Base-by-base conservation (phyloP, 116 monocot genomes). In the Posidonia oceanica region DNA sequence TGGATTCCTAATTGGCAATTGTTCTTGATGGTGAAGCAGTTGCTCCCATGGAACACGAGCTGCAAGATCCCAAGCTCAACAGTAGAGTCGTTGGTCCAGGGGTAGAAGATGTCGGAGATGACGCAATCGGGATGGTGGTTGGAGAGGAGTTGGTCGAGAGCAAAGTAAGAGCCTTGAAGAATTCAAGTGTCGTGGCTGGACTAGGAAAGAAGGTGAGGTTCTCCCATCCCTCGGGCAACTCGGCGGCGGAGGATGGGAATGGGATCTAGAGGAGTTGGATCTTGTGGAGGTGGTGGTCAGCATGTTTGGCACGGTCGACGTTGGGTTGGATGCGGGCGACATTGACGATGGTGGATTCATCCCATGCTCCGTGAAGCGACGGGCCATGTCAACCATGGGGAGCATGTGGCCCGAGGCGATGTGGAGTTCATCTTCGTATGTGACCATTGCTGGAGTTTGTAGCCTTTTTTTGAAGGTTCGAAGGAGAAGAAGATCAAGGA, bases 371-470 rank as follows among this genome's bases (percentile, higher is more conserved):
- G 84, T 68, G 64, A 90, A 71, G 37, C 82, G 74, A 16, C 59
- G 68, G 57, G 90, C 86, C 40, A 84, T 48, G 75, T 86, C 75
- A 22, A 81, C n/a, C n/a, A n/a, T n/a, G n/a, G n/a, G n/a, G n/a
- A n/a, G n/a, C n/a, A n/a, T n/a, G n/a, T n/a, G n/a, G 29, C 80
- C 83, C 4, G 52, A 63, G 5, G 77, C 71, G 39, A 83, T 15
- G 52, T 77, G 76, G 16, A 56, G 56, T 14, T 56, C 16, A 16
- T 56, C 56, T 56, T 56, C 2, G 56, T n/a, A 16, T 56, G 14
- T 56, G 56, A n/a, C 14, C 56, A 56, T 56, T 56, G 17, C 6
- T 84, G 82, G 0, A 37, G 70, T n/a, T n/a, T n/a, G n/a, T n/a
- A n/a, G n/a, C n/a, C n/a, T n/a, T n/a, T n/a, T n/a, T n/a, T n/a